phyloP scores from a whole-genome alignment of 2,329 filamentous ascomycete genomes.

The Exophiala sp. region DNA sequence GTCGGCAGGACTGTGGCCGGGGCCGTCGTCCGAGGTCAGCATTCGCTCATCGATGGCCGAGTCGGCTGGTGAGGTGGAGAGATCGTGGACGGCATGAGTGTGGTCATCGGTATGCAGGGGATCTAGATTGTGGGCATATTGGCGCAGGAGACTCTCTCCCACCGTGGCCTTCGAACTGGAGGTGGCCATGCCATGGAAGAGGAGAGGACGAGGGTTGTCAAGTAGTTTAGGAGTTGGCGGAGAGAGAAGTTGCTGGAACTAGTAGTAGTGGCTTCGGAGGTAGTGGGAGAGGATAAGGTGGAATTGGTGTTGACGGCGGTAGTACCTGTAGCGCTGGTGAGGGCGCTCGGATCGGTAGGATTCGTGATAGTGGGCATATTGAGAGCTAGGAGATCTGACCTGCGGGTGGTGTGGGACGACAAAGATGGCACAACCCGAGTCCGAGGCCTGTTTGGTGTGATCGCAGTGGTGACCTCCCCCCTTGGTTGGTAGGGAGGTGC shows the following conservation, averaged over 20 bases:
- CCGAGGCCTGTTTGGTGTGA: not conserved
- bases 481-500: too few relatives aligned
- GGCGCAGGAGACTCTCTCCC: constrained; percentile 39
- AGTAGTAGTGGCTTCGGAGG: constrained; percentile 20
- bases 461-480: too few relatives aligned
- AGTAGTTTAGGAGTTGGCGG: constrained; percentile 24
- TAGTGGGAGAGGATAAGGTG: constrained; percentile 28
- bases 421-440: not conserved
- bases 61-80: constrained; percentile 23
- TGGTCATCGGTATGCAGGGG: constrained; percentile 37
- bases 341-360: not conserved
- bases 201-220: constrained; percentile 29
- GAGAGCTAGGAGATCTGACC: not conserved
- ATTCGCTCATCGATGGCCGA: constrained; percentile 20
- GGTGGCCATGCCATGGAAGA: constrained; percentile 27
- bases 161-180: constrained; percentile 25
- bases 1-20: constrained; percentile 24
- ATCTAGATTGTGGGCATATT: constrained; percentile 41
- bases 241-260: constrained; percentile 20
- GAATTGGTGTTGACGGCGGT: constrained; percentile 20
- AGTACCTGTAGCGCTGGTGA: not conserved
- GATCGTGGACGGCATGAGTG: constrained; percentile 26
- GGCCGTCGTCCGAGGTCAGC: constrained; percentile 2
- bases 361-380: not conserved
- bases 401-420: not conserved